These are phyloP conservation scores for Coemansia sp. DNA, from an alignment of 192 early-diverging fungal genomes.

Conservation along the genomic window DNA sequence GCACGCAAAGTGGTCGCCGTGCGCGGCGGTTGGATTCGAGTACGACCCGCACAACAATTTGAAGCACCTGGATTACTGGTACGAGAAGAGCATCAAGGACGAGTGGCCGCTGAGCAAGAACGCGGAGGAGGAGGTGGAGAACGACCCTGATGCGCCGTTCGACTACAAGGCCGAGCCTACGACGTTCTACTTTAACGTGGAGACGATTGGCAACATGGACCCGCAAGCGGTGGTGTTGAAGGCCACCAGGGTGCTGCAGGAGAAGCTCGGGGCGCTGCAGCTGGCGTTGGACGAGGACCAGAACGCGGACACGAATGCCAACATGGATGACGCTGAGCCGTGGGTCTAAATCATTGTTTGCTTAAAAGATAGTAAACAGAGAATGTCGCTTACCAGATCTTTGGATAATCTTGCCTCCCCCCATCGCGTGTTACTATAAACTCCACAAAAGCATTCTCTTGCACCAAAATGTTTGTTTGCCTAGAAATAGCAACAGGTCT, in stretches of 20 bases:
- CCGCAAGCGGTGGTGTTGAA: constrained; percentile 70
- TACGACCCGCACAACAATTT: constrained; percentile 97
- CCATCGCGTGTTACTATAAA: neutral
- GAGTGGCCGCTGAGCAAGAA: constrained; percentile 83
- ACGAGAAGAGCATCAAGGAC: constrained; percentile 75
- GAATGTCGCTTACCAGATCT: neutral
- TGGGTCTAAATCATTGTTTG: constrained; percentile 28
- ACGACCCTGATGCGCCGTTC: constrained; percentile 54
- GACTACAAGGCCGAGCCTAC: constrained; percentile 81
- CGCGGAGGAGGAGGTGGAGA: constrained; percentile 58
- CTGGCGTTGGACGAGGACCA: constrained; percentile 58
- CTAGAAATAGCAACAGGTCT: no score
- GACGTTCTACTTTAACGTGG: constrained; percentile 73
- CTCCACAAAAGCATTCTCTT: neutral
- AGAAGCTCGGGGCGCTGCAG: constrained; percentile 70
- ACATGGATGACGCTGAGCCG: constrained; percentile 43
- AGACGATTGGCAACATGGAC: constrained; percentile 75
- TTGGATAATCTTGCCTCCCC: neutral
- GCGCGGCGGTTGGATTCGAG: constrained; percentile 86
- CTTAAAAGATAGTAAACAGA: neutral
- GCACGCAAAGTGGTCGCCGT: constrained; percentile 97
- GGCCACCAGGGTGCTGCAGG: constrained; percentile 69
- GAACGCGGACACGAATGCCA: constrained; percentile 29
- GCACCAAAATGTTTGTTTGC: neutral
- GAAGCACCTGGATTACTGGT: constrained; percentile 89